phyloP scores from a whole-genome alignment of 2,329 filamentous ascomycete species.

The Blastomyces parvus region DNA sequence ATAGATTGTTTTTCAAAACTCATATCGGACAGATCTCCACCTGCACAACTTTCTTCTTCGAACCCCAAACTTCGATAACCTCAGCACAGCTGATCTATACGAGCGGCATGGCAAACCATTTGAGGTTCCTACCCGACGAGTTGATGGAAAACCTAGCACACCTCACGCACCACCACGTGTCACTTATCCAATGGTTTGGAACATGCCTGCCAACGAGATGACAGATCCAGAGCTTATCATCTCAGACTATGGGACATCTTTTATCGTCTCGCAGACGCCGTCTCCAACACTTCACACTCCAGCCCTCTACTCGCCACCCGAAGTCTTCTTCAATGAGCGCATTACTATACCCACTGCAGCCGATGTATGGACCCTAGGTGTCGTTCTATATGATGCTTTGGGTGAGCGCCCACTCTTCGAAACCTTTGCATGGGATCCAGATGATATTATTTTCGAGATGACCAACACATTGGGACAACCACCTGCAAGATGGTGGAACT shows the following conservation, averaged over 20 bases:
- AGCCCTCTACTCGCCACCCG: slow-evolving; percentile 18
- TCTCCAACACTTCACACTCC: slow-evolving; percentile 19
- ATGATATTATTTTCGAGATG: slow-evolving; percentile 19
- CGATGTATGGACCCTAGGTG: slow-evolving; percentile 20
- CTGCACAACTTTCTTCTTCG: slow-evolving; percentile 18
- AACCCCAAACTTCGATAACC: slow-evolving; percentile 13
- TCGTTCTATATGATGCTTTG: slow-evolving; percentile 18
- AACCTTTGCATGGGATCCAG: slow-evolving; percentile 18
- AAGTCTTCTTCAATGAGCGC: slow-evolving; percentile 16
- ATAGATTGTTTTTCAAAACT: slow-evolving; percentile 5
- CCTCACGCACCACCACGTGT: slow-evolving; percentile 18
- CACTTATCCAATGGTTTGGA: slow-evolving; percentile 18
- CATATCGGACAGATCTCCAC: slow-evolving; percentile 16
- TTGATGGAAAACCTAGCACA: slow-evolving; percentile 18
- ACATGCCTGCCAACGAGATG: slow-evolving; percentile 18
- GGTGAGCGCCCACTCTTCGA: slow-evolving; percentile 20
- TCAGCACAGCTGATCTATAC: slow-evolving; percentile 18
- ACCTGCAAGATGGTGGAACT: slow-evolving; percentile 17
- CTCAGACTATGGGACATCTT: slow-evolving; percentile 21
- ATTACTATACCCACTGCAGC: slow-evolving; percentile 15
- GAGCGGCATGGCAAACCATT: slow-evolving; percentile 17
- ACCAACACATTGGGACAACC: slow-evolving; percentile 18
- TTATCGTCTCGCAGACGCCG: slow-evolving; percentile 16
- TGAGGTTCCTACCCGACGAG: slow-evolving; percentile 15
- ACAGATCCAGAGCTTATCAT: slow-evolving; percentile 19